Evolutionary conservation across 2,329 filamentous ascomycete species (phyloP), one percentile per base, ranked within the genome.

Genomic region (Fusarium lyarnte): DNA sequence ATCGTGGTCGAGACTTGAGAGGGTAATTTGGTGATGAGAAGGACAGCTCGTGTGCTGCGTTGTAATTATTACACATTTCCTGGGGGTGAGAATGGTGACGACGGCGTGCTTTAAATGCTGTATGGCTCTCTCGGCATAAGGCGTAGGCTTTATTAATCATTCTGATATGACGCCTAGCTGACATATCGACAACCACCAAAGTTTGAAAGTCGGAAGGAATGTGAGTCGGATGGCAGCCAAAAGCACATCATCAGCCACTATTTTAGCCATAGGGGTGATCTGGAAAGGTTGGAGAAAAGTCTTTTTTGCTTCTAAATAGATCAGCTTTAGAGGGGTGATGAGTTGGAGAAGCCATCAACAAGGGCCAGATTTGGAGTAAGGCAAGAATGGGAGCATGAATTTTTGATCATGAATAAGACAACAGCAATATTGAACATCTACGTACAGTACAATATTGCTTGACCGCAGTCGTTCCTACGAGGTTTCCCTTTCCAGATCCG

Each of bases 1-100:
- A 63, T 64, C 45, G 53, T 61, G 71, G 67, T 71, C 71, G 52
- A 59, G 70, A 73, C 70, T 73, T 58, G 45, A 46, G 61, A 54
- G 49, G 51, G 57, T 63, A 53, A 59, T 67, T 73, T 70, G 61
- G 43, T 42, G 69, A 73, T 73, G 64, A 53, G 53, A 33, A 45
- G 27, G 6, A 16, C 29, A 45, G 29, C 53, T 45, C 38, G 38
- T 33, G 33, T 35, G 19, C 31, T 35, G 16, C 47, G 12, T 16
- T 23, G n/a, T 55, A 11, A 19, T 39, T 55, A 36, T 54, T 29
- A 21, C 29, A 14, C 23, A 17, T 42, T 9, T 51, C 31, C 47
- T 51, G 16, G n/a, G 35, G 17, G 19, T 27, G 19, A 29, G 58
- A 29, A 36, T 35, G 39, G 57, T 43, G 67, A 70, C 31, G 45